Conservation (phyloP, 176 grass and related monocot species). For the Elaeis guineensis region DNA sequence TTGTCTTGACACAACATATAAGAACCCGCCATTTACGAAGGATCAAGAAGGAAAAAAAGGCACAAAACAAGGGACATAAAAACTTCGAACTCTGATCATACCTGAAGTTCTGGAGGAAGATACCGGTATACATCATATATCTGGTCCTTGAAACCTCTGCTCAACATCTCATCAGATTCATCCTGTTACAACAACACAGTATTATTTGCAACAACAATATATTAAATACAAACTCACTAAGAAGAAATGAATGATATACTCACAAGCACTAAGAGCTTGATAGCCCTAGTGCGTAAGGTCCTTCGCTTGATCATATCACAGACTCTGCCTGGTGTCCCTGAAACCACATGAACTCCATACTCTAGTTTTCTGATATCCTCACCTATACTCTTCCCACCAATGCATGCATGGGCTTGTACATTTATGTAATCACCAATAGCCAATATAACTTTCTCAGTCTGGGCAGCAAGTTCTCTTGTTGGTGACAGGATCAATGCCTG, state of each 20-base stretch:
- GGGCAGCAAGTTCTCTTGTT: slow-evolving; percentile 77
- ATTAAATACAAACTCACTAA: no score
- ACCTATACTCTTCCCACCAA: slow-evolving; percentile 71
- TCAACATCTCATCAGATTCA: slow-evolving; percentile 96
- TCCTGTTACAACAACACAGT: slow-evolving; percentile 32
- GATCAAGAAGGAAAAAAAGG: no score
- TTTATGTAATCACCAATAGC: slow-evolving; percentile 66
- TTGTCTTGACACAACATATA: no score
- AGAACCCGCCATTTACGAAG: no score
- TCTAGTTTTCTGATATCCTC: slow-evolving; percentile 89
- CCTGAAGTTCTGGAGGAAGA: slow-evolving; percentile 83
- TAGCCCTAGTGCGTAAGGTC: slow-evolving; percentile 72
- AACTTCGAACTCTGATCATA: slow-evolving; percentile 1
- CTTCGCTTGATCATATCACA: slow-evolving; percentile 87
- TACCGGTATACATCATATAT: slow-evolving; percentile 92
- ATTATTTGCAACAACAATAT: no score
- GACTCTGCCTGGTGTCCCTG: slow-evolving; percentile 84
- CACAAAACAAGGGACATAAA: background rate
- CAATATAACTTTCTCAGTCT: slow-evolving; percentile 76
- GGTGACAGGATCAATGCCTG: slow-evolving; percentile 84
- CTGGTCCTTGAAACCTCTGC: slow-evolving; percentile 90
- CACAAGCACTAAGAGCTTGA: slow-evolving; percentile 81
- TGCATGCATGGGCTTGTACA: slow-evolving; percentile 66
- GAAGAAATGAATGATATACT: slow-evolving; percentile 1
- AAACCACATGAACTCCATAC: slow-evolving; percentile 67